These are phyloP conservation scores for Serendipita sp. DNA, from an alignment of 768 basidiomycete species.

Conservation along the genomic window DNA sequence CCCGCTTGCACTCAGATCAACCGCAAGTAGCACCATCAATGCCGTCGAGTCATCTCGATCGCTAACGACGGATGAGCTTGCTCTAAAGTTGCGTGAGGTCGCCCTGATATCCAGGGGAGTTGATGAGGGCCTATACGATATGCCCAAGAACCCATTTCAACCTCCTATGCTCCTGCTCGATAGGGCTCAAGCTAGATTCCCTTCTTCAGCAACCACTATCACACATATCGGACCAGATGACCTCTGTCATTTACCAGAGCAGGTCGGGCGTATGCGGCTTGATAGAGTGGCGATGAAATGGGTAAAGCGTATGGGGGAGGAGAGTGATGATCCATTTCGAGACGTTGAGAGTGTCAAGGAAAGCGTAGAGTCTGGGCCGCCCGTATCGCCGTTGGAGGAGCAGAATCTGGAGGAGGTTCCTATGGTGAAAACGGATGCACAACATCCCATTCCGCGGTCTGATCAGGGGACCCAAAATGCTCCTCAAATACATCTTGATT, in stretches of 20 bases:
- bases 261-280: slow-evolving; percentile 76
- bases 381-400: not conserved
- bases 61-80: not conserved
- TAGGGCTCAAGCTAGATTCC: not conserved
- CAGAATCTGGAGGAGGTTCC: slow-evolving; percentile 27
- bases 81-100: not conserved
- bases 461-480: not conserved
- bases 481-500: not conserved
- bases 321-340: slow-evolving; percentile 79
- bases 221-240: slow-evolving; percentile 70
- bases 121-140: slow-evolving; percentile 34
- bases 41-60: not conserved
- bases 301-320: slow-evolving; percentile 48
- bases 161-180: slow-evolving; percentile 10
- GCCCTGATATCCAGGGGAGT: not conserved
- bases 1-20: not conserved
- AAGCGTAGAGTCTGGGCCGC: not conserved
- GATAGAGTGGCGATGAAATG: slow-evolving; percentile 74
- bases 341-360: slow-evolving; percentile 74
- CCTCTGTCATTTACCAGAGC: slow-evolving; percentile 55
- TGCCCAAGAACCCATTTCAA: not conserved
- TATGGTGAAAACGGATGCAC: slow-evolving; percentile 28
- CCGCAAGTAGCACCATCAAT: not conserved
- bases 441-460: slow-evolving; percentile 8
- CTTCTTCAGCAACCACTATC: slow-evolving; percentile 22